These are phyloP conservation scores for Hordeum pubiflorum DNA, from an alignment of 202 grass and related monocot species.

Conservation along the genomic window DNA sequence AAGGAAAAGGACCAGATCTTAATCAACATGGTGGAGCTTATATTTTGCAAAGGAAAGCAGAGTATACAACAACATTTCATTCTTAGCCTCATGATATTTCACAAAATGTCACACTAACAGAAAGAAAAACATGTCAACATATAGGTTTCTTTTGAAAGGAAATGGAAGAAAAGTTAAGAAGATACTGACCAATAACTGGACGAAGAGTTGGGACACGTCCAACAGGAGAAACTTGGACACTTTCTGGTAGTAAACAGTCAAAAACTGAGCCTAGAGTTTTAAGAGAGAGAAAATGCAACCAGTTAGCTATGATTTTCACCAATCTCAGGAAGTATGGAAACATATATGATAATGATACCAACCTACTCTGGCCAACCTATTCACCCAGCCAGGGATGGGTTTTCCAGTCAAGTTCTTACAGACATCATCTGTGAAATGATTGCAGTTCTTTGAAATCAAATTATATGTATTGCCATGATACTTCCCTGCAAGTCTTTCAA, in stretches of 20 bases:
- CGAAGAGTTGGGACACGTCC: slow-evolving; percentile 54
- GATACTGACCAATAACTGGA: slow-evolving; percentile 43
- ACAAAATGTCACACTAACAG: neutral
- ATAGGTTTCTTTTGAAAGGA: neutral
- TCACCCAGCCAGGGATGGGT: slow-evolving; percentile 82
- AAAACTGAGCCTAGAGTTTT: slow-evolving; percentile 59
- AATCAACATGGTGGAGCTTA: neutral
- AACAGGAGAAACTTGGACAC: slow-evolving; percentile 72
- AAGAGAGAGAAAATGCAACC: neutral
- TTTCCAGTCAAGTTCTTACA: slow-evolving; percentile 69
- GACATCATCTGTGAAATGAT: slow-evolving; percentile 93
- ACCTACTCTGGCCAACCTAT: slow-evolving; percentile 95
- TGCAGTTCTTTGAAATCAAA: slow-evolving; percentile 90
- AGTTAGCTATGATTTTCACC: neutral
- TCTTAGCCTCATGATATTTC: neutral
- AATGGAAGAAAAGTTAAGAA: neutral
- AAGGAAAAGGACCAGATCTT: neutral
- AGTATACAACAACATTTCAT: neutral
- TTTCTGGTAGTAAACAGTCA: slow-evolving; percentile 83
- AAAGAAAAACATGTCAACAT: neutral
- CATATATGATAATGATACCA: slow-evolving; percentile 16
- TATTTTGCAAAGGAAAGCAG: slow-evolving; percentile 3
- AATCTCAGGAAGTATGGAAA: neutral
- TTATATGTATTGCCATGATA: slow-evolving; percentile 84
- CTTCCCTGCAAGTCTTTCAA: slow-evolving; percentile 66